Conservation (phyloP, 176 grass and related monocot genomes). For the Microstegium vimineum region DNA sequence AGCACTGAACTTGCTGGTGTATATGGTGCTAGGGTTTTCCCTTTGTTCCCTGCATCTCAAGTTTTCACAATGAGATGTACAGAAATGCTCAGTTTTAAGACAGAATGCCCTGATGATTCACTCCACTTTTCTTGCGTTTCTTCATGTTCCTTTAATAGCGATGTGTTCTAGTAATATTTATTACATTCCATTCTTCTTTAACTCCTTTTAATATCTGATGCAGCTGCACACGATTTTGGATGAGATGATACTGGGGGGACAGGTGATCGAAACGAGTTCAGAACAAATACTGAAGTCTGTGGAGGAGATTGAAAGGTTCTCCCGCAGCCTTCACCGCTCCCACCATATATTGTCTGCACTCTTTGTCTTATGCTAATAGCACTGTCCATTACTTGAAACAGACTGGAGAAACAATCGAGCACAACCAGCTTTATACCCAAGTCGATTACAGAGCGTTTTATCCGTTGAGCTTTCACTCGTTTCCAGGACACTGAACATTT, state of each 20-base stretch:
- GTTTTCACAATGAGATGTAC: not conserved
- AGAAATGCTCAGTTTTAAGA: not conserved
- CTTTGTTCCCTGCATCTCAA: not conserved
- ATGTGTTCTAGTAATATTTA: too few species aligned
- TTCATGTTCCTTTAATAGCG: not conserved
- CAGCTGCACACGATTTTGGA: conserved; percentile 91
- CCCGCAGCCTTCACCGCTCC: not conserved
- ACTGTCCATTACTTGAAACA: conserved; percentile 15
- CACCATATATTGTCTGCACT: not conserved
- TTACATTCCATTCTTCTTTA: not conserved
- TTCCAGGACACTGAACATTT: not conserved
- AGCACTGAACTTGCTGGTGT: too few species aligned
- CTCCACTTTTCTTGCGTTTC: not conserved
- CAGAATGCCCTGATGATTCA: not conserved
- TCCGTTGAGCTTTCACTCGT: conserved; percentile 28
- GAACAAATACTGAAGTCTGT: conserved; percentile 69
- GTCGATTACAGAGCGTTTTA: conserved; percentile 67
- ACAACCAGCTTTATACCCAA: conserved; percentile 74
- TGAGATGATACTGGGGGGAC: conserved; percentile 91
- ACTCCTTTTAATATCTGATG: conserved; percentile 15
- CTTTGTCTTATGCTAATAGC: not conserved
- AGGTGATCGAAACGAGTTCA: conserved; percentile 85
- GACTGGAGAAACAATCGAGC: conserved; percentile 80
- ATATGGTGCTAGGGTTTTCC: not conserved
- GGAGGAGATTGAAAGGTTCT: conserved; percentile 69